Evolutionary conservation across 2,329 filamentous ascomycete species (phyloP), one percentile per base, ranked within the genome.

Genomic region (Boeremia exigua): DNA sequence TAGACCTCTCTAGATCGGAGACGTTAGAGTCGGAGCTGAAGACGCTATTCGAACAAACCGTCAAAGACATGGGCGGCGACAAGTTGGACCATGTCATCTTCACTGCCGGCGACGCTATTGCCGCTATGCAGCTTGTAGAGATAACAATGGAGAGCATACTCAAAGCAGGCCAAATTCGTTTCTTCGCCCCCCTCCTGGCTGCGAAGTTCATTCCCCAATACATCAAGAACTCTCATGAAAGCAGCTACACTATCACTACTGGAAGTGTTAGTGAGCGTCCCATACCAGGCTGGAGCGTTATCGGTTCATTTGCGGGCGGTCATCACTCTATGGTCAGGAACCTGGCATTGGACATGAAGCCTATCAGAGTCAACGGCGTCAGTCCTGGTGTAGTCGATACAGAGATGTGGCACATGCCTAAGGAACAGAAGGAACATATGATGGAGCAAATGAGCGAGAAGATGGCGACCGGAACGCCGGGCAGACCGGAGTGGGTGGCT

Each of bases 331-430:
- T 88, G 68, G 77, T 79, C 2, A 77, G 83, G 2, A 81, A 78
- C 3, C 73, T 90, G 30, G 87, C 87, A 2, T 64, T 89, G 29
- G 87, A 90, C 63, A 66, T 91, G 51, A 81, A 80, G 59, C 88
- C 88, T 0, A 72, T 89, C 8, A 75, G 88, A 2, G 86, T 89
- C 25, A 90, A 90, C 66, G 67, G 82, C 0, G 83, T 90, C 1
- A 77, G 74, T 48, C 85, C 86, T 0, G 88, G 87, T 0, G 75
- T 78, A 0, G 78, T 80, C 28, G 71, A 79, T 34, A 81, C 79
- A 12, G 74, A 76, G 59, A 55, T 81, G 6, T 81, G 79, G 79
- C 54, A 54, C 25, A 65, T 66, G 42, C 58, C 72, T 38, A 65
- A 68, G 50, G 72, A 67, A 39, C 51, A 67, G 50, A 70, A 64